Evolutionary conservation across 2,329 filamentous ascomycete genomes (phyloP), one percentile per base, ranked within the genome.

Genomic region (Fusarium cyanostomum): DNA sequence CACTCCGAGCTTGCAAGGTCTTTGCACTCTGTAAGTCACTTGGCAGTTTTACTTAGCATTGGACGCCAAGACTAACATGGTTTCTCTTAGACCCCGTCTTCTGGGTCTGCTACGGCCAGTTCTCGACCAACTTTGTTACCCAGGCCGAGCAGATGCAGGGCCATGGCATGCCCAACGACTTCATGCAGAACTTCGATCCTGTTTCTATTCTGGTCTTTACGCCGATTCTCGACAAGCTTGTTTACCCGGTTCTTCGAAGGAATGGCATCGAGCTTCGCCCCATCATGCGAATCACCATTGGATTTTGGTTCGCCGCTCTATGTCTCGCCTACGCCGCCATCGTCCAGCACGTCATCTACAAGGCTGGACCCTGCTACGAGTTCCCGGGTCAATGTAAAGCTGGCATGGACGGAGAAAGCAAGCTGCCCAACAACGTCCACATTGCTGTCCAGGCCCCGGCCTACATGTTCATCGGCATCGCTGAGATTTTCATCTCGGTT

Each of bases 31-130:
- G 68, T 72, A 61, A 71, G 74, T 61, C 11, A 5, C 3, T 7
- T 37, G 5, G 16, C 1, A 2, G 12, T 10, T 8, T 16, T 9
- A 27, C 11, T 11, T 4, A 7, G 8, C n/a, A 10, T 18, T n/a
- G n/a, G n/a, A n/a, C n/a, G 13, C 15, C 16, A 4, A 8, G 8
- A 24, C 41, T 37, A 31, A 46, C 18, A 5, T 33, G 13, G 15
- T 46, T 12, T 24, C 53, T n/a, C 34, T 21, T 6, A 71, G 69
- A 86, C 63, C 86, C 87, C 30, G 81, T 89, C 67, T 90, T 86
- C 79, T 90, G 86, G 86, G 80, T 91, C 24, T 84, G 86, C 62
- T 91, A 90, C 75, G 83, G 83, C 46, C 89, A 92, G 70, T 86
- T 91, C 76, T 85, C 84, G 50, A 84, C 81, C 74, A 91, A 89